Evolutionary conservation across 768 basidiomycete genomes (phyloP).

Genomic region (Symmetrospora coprosmae): DNA sequence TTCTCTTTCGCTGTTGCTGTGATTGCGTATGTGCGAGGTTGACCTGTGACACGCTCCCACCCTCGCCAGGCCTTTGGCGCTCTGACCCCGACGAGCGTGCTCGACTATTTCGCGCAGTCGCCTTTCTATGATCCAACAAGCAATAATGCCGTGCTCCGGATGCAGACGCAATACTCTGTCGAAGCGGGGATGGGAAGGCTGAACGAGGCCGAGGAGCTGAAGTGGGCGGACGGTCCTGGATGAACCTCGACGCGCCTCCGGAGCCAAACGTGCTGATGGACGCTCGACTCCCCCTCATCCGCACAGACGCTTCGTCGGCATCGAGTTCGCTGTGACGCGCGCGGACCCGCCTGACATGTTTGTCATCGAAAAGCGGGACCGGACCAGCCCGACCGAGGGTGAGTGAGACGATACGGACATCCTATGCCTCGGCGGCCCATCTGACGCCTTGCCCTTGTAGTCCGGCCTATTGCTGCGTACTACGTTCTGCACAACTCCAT

Average conservation of each 20-base stretch:
- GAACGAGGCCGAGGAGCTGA: conserved; percentile 66
- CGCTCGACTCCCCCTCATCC: neutral
- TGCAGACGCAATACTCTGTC: conserved; percentile 74
- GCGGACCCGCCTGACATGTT: conserved; percentile 66
- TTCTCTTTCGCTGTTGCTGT: too few relatives aligned
- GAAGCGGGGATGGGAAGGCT: conserved; percentile 42
- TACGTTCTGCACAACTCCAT: conserved; percentile 17
- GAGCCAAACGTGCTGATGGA: neutral
- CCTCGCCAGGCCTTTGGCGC: conserved; percentile 14
- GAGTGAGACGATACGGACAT: conserved; percentile 27
- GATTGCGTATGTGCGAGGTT: too few relatives aligned
- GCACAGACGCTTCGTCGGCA: conserved; percentile 52
- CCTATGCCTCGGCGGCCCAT: neutral
- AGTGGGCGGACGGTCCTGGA: conserved; percentile 44
- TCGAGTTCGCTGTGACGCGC: conserved; percentile 75
- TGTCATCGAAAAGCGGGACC: conserved; percentile 75
- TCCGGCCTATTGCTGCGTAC: conserved; percentile 12
- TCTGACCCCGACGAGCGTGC: conserved; percentile 49
- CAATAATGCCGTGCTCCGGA: conserved; percentile 78
- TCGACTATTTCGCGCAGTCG: conserved; percentile 77
- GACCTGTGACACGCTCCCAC: too few relatives aligned
- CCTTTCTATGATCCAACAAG: conserved; percentile 93
- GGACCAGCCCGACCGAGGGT: conserved; percentile 73
- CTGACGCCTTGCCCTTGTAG: neutral
- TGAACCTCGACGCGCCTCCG: neutral